phyloP scores from a whole-genome alignment of 2,329 filamentous ascomycete species.

The Endothia cerciana region DNA sequence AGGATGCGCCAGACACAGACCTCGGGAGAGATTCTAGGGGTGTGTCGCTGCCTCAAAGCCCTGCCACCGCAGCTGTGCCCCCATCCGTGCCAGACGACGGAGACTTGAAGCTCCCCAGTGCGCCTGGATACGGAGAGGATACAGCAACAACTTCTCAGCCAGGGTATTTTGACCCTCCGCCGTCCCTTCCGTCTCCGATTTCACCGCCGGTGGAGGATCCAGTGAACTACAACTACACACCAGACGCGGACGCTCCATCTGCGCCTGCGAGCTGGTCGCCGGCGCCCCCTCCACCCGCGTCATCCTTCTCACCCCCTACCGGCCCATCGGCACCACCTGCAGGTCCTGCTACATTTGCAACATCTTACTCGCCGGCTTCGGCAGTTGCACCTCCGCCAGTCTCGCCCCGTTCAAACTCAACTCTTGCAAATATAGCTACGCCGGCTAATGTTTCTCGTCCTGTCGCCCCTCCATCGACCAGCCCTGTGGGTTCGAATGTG shows the following conservation, averaged over 20 bases:
- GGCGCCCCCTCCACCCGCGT: slow-evolving; percentile 38
- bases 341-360: slow-evolving; percentile 31
- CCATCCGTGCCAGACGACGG: slow-evolving; percentile 32
- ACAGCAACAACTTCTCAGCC: slow-evolving; percentile 21
- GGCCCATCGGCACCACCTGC: slow-evolving; percentile 33
- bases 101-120: slow-evolving; percentile 36
- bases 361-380: slow-evolving; percentile 34
- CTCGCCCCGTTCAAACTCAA: slow-evolving; percentile 31
- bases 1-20: slow-evolving; percentile 56
- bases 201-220: slow-evolving; percentile 38
- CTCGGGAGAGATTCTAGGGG: slow-evolving; percentile 39
- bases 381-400: slow-evolving; percentile 37
- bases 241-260: slow-evolving; percentile 32
- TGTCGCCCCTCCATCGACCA: slow-evolving; percentile 27
- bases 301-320: slow-evolving; percentile 36
- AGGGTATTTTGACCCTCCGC: slow-evolving; percentile 29
- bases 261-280: slow-evolving; percentile 33
- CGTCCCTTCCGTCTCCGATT: slow-evolving; percentile 34
- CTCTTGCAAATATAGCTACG: slow-evolving; percentile 29
- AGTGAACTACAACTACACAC: slow-evolving; percentile 33
- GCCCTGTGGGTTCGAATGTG: slow-evolving; percentile 5
- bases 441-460: slow-evolving; percentile 30
- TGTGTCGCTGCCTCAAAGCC: slow-evolving; percentile 42
- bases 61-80: slow-evolving; percentile 38
- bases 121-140: slow-evolving; percentile 33